Conservation (phyloP, 148 eudicot species). For the Pouteria glomerata region DNA sequence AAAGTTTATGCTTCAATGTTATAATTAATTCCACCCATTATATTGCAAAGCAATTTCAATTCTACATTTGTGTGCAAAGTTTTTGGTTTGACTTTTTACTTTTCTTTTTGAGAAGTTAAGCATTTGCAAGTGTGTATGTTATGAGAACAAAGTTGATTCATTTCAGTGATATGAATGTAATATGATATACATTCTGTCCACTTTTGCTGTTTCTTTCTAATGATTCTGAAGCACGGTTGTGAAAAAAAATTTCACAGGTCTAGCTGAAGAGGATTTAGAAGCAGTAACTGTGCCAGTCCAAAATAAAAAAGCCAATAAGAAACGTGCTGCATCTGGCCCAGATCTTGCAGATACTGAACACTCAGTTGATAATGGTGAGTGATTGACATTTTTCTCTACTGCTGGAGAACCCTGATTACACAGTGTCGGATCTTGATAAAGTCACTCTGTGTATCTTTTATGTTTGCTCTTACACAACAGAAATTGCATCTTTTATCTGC, state of each 20-base stretch:
- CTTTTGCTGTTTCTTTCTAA: background rate
- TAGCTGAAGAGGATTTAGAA: slow-evolving; percentile 20
- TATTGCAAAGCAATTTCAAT: no score
- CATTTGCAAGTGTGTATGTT: background rate
- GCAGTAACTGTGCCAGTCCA: slow-evolving; percentile 18
- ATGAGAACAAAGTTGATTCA: background rate
- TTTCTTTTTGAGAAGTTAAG: slow-evolving; percentile 1
- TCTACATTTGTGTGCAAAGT: background rate
- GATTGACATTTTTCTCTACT: background rate
- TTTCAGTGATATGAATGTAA: background rate
- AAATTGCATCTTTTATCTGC: background rate
- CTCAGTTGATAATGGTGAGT: slow-evolving; percentile 13
- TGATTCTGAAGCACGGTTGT: slow-evolving; percentile 8
- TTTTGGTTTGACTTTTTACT: background rate
- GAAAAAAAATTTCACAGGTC: slow-evolving; percentile 16
- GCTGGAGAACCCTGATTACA: background rate
- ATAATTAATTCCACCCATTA: background rate
- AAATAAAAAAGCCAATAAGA: slow-evolving; percentile 33
- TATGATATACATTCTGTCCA: background rate
- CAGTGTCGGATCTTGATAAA: background rate
- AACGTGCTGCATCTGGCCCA: slow-evolving; percentile 37
- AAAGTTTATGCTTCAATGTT: background rate
- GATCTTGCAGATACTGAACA: slow-evolving; percentile 20
- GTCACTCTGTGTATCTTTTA: background rate
- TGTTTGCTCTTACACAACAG: background rate